Conservation (phyloP, 1,284 basidiomycete species). For the Microstroma glucosiphilum region DNA sequence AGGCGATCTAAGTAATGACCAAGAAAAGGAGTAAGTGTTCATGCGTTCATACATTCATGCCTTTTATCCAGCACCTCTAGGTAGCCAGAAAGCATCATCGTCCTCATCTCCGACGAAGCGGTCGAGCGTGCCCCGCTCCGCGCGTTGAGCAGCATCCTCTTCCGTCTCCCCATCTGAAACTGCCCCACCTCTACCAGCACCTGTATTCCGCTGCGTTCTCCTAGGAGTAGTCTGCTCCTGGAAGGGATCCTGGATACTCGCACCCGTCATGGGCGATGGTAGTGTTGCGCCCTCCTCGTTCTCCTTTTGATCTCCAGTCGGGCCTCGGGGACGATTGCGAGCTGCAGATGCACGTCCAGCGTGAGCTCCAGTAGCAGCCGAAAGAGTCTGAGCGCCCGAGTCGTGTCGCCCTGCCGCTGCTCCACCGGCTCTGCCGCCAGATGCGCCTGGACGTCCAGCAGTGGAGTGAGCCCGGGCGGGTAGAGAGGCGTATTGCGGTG, state of each 20-base stretch:
- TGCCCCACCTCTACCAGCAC: not conserved
- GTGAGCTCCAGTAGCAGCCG: not conserved
- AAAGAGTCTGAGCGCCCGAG: not conserved
- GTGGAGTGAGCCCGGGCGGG: not conserved
- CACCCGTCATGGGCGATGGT: not conserved
- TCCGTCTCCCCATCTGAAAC: not conserved
- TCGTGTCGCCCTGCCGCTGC: not conserved
- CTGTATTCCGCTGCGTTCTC: not conserved
- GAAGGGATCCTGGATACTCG: no score
- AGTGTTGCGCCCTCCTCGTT: not conserved
- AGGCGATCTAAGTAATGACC: no score
- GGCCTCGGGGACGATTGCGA: not conserved
- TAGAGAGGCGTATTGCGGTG: slow-evolving; percentile 36
- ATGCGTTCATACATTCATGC: no score
- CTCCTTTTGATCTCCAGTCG: no score
- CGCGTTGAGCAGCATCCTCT: not conserved
- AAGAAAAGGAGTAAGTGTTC: no score
- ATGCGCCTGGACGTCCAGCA: not conserved
- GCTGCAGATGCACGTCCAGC: not conserved
- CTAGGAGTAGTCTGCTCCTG: no score
- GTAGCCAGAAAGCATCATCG: slow-evolving; percentile 2
- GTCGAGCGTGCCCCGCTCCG: not conserved
- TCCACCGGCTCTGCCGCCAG: not conserved
- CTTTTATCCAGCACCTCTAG: not conserved
- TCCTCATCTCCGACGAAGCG: not conserved